Evolutionary conservation across 176 grass and related monocot genomes (phyloP).

Genomic region (Aegilops tauschii): DNA sequence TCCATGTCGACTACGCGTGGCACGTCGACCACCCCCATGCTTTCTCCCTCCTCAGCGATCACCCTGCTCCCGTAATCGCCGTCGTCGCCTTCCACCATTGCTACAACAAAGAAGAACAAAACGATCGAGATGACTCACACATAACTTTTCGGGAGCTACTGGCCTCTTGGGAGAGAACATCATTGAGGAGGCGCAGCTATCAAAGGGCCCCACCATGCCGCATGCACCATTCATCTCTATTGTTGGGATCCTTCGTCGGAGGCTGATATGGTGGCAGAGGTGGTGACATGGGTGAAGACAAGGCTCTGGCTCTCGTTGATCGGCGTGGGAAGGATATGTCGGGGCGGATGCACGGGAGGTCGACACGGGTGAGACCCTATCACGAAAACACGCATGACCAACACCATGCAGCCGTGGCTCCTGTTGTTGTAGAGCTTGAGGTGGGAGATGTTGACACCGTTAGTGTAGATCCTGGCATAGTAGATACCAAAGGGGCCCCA

Average conservation of each 20-base stretch:
- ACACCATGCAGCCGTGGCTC: slow-evolving; percentile 49
- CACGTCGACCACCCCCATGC: no score
- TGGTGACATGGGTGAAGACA: slow-evolving; percentile 17
- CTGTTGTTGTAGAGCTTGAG: slow-evolving; percentile 66
- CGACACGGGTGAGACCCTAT: background rate
- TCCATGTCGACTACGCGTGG: no score
- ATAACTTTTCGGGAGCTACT: background rate
- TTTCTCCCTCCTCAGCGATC: no score
- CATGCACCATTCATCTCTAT: no score
- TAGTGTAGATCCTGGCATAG: slow-evolving; percentile 39
- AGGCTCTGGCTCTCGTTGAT: slow-evolving; percentile 39
- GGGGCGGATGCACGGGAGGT: slow-evolving; percentile 25
- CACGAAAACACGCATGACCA: slow-evolving; percentile 60
- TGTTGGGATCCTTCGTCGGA: slow-evolving; percentile 45
- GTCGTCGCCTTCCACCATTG: background rate
- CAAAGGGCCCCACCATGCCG: background rate
- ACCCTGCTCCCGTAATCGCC: no score
- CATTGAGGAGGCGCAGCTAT: slow-evolving; percentile 14
- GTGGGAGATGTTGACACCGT: slow-evolving; percentile 49
- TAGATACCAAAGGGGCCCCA: slow-evolving; percentile 15
- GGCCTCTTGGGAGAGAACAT: slow-evolving; percentile 1
- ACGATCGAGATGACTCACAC: background rate
- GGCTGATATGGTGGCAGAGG: background rate
- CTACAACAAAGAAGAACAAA: background rate
- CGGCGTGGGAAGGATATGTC: slow-evolving; percentile 48